Percentiles rank a stretch among this genome's conserved stretches.
Conservation (phyloP, 306 rosid genomes). For the Begonia fuchsioides region DNA sequence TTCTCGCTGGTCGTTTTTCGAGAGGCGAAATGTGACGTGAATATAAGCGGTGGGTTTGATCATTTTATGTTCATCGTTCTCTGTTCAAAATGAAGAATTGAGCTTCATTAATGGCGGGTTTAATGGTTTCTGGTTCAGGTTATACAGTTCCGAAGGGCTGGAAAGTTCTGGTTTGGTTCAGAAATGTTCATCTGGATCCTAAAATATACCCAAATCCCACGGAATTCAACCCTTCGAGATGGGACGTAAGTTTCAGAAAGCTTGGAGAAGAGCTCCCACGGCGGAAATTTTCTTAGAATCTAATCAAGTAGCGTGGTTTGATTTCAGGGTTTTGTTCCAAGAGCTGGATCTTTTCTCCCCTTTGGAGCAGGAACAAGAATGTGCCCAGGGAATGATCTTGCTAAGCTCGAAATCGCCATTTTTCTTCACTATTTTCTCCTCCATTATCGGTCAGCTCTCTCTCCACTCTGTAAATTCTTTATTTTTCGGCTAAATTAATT, state of each 20-base stretch:
- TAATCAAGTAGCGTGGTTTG: background rate
- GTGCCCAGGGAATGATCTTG: conserved; percentile 66
- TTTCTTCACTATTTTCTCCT: conserved; percentile 75
- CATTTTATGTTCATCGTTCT: background rate
- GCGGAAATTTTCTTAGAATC: background rate
- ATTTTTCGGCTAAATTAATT: background rate
- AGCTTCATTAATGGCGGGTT: no score
- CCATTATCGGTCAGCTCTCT: conserved; percentile 34
- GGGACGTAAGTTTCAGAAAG: conserved; percentile 41
- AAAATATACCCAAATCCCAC: conserved; percentile 65
- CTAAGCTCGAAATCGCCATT: conserved; percentile 59
- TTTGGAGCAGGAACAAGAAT: conserved; percentile 72
- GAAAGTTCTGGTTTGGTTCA: conserved; percentile 78
- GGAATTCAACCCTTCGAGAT: conserved; percentile 70
- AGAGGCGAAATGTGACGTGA: conserved; percentile 62
- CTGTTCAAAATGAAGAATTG: background rate
- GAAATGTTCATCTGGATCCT: conserved; percentile 67
- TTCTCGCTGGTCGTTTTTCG: conserved; percentile 69
- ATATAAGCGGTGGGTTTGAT: conserved; percentile 31
- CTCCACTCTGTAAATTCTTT: background rate
- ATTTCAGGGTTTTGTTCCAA: conserved; percentile 27
- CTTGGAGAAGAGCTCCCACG: background rate
- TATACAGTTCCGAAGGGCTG: conserved; percentile 71
- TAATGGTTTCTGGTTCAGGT: conserved; percentile 27
- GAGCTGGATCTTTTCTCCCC: conserved; percentile 74